phyloP scores from a whole-genome alignment of 2,329 filamentous ascomycete species.

The Whalleya microplaca region DNA sequence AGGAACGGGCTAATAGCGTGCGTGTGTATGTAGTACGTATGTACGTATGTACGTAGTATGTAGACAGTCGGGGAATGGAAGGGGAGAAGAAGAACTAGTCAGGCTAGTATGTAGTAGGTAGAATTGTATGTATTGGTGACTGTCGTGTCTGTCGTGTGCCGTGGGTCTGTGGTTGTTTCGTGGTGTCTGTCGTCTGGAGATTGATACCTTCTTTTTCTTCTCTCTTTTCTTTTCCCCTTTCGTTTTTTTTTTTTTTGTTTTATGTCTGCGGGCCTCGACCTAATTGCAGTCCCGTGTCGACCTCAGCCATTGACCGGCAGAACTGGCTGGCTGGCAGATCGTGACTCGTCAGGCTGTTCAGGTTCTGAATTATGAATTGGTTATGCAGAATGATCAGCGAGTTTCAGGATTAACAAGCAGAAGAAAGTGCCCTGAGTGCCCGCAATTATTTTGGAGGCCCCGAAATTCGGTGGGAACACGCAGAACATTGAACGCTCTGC shows the following conservation, averaged over 20 bases:
- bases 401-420: constrained; percentile 28
- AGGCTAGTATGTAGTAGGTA: no score
- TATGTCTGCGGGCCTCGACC: background rate
- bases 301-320: background rate
- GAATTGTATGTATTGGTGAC: no score
- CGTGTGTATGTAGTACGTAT: no score
- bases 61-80: no score
- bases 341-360: no score
- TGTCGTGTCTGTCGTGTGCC: background rate
- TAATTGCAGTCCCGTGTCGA: background rate
- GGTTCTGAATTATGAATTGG: constrained; percentile 13
- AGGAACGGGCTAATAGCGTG: background rate
- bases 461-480: no score
- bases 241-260: background rate
- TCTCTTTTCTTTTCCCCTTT: background rate
- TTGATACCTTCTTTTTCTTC: background rate
- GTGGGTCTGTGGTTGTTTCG: background rate
- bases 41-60: background rate
- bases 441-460: constrained; percentile 16
- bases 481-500: no score
- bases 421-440: constrained; percentile 13
- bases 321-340: no score
- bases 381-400: constrained; percentile 25
- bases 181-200: background rate
- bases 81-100: no score